Evolutionary conservation across 768 basidiomycete species (phyloP).

Genomic region (Termitomyces sp.): DNA sequence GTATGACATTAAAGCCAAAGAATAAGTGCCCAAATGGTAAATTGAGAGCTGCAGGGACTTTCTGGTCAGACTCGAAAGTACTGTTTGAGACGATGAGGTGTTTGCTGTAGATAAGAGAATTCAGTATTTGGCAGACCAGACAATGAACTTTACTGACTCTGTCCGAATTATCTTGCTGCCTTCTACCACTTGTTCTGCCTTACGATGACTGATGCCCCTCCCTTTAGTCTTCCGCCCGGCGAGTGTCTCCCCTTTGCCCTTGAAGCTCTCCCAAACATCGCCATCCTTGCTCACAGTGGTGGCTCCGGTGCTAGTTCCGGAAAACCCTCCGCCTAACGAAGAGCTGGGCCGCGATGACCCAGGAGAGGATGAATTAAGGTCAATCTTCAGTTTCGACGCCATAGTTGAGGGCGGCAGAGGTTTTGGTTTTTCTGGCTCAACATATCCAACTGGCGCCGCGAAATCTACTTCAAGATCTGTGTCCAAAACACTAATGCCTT

Average conservation of each 20-base stretch:
- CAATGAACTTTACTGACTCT: conserved; percentile 53
- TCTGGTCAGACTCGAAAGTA: conserved; percentile 62
- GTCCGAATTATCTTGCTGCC: conserved; percentile 88
- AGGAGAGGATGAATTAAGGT: conserved; percentile 80
- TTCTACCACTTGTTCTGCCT: conserved; percentile 71
- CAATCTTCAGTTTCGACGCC: conserved; percentile 96
- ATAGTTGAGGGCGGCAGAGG: conserved; percentile 82
- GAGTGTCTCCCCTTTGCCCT: conserved; percentile 89
- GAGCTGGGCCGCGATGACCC: conserved; percentile 81
- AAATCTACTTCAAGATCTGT: conserved; percentile 99
- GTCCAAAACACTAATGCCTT: conserved; percentile 86
- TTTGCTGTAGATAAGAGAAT: conserved; percentile 43
- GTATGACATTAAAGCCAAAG: conserved; percentile 85
- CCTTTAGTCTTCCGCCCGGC: conserved; percentile 92
- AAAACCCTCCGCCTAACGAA: conserved; percentile 63
- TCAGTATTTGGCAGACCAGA: conserved; percentile 7
- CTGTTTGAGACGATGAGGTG: conserved; percentile 80
- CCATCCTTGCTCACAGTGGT: conserved; percentile 65
- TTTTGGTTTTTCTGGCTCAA: conserved; percentile 87
- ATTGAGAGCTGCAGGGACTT: conserved; percentile 85
- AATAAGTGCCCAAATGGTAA: conserved; percentile 93
- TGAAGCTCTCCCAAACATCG: conserved; percentile 93
- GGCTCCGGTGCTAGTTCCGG: conserved; percentile 40
- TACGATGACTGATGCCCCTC: conserved; percentile 82
- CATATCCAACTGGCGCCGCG: conserved; percentile 87